Conservation (phyloP, 352 stramenopile genomes). For the Proteromonas lacertae region DNA sequence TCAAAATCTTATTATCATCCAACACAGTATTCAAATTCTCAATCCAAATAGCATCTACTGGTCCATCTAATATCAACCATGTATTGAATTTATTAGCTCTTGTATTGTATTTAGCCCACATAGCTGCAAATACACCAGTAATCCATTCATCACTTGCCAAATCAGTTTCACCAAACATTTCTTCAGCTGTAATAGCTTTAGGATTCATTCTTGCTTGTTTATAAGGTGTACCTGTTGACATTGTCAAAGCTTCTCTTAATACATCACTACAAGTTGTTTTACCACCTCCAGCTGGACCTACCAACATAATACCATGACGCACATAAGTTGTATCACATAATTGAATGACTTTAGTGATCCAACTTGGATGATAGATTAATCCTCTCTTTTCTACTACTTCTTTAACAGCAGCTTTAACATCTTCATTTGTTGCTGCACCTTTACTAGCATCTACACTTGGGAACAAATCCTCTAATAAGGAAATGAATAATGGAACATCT, state of each 20-base stretch:
- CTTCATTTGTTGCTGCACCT: conserved; percentile 22
- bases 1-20: conserved; percentile 51
- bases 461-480: conserved; percentile 42
- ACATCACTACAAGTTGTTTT: conserved; percentile 16
- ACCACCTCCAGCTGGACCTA: conserved; percentile 42
- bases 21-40: conserved; percentile 26
- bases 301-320: conserved; percentile 65
- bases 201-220: conserved; percentile 23
- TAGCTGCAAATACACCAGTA: conserved; percentile 31
- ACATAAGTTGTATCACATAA: conserved; percentile 44
- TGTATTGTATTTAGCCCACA: conserved; percentile 42
- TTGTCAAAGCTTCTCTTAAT: conserved; percentile 22
- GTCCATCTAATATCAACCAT: conserved; percentile 27
- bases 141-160: conserved; percentile 62
- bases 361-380: conserved; percentile 30
- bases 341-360: conserved; percentile 33
- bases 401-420: conserved; percentile 28
- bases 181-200: conserved; percentile 44
- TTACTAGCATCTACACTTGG: conserved; percentile 33
- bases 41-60: conserved; percentile 14
- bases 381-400: conserved; percentile 5
- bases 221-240: conserved; percentile 22
- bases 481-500: conserved; percentile 52
- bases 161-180: conserved; percentile 81
- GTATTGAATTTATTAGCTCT: conserved; percentile 21